Percentiles rank a stretch among this genome's conserved stretches.
Conservation (phyloP, 345 rosid species). For the Erucastrum elatum region DNA sequence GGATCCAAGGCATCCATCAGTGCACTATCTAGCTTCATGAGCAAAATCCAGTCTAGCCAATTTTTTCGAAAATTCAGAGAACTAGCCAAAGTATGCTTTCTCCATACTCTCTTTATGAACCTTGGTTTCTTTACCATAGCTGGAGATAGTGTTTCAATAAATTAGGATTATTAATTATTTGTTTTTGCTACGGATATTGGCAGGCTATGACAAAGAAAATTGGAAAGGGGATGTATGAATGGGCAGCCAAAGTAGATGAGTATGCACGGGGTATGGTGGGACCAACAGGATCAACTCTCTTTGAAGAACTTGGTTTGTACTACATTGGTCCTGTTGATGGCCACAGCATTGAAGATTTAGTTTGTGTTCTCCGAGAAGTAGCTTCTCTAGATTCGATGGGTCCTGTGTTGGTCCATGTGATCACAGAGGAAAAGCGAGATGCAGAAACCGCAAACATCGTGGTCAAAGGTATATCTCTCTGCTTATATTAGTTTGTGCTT, state of each 20-base stretch:
- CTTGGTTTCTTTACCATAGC: background rate
- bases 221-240: slow-evolving; percentile 81
- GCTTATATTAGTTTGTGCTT: slow-evolving; percentile 9
- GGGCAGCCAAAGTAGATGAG: slow-evolving; percentile 97
- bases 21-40: slow-evolving; percentile 78
- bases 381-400: slow-evolving; percentile 82
- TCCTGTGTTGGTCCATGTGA: slow-evolving; percentile 89
- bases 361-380: slow-evolving; percentile 79
- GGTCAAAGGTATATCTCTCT: slow-evolving; percentile 44
- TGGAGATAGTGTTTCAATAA: background rate
- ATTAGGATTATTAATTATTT: background rate
- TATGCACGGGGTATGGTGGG: slow-evolving; percentile 97
- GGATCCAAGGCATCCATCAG: slow-evolving; percentile 74
- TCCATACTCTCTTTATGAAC: background rate
- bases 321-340: slow-evolving; percentile 97
- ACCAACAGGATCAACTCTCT: slow-evolving; percentile 86
- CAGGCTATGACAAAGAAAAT: slow-evolving; percentile 84
- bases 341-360: slow-evolving; percentile 79
- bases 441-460: slow-evolving; percentile 35
- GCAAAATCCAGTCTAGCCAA: slow-evolving; percentile 88
- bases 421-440: slow-evolving; percentile 66
- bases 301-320: slow-evolving; percentile 90
- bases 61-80: slow-evolving; percentile 80
- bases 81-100: slow-evolving; percentile 69
- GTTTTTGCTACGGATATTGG: slow-evolving; percentile 18